phyloP scores from a whole-genome alignment of 768 basidiomycete genomes.

The Neoboletus brunneissimus region DNA sequence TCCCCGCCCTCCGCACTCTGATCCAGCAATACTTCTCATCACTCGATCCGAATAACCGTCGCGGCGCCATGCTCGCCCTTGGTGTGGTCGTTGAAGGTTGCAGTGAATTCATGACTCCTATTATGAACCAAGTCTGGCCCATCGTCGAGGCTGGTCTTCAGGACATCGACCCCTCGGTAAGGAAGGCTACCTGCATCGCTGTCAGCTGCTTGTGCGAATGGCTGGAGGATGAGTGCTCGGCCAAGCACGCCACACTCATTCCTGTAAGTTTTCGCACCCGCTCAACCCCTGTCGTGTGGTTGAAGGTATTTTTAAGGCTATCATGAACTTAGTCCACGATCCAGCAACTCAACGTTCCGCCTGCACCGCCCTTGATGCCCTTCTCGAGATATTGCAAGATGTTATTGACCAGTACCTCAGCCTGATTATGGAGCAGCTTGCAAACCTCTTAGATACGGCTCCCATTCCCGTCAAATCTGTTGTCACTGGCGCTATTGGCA shows the following conservation, averaged over 20 bases:
- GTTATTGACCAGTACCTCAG: slow-evolving; percentile 88
- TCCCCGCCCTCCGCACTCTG: slow-evolving; percentile 82
- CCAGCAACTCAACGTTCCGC: slow-evolving; percentile 84
- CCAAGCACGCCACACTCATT: slow-evolving; percentile 78
- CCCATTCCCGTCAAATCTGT: slow-evolving; percentile 88
- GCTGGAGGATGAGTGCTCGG: slow-evolving; percentile 89
- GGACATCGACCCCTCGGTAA: slow-evolving; percentile 79
- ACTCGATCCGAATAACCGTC: slow-evolving; percentile 72
- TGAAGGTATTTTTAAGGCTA: slow-evolving; percentile 48
- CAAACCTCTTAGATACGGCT: slow-evolving; percentile 80
- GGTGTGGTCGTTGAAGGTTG: slow-evolving; percentile 97
- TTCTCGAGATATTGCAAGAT: slow-evolving; percentile 91
- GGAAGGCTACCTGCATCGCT: slow-evolving; percentile 94
- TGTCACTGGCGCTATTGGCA: slow-evolving; percentile 96
- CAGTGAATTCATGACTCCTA: slow-evolving; percentile 94
- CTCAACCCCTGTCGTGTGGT: background rate
- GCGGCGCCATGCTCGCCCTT: slow-evolving; percentile 91
- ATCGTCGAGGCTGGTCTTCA: slow-evolving; percentile 84
- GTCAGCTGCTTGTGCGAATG: slow-evolving; percentile 97
- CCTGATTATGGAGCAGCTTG: slow-evolving; percentile 92
- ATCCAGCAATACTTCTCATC: slow-evolving; percentile 86
- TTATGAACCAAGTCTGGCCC: slow-evolving; percentile 92
- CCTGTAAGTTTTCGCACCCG: slow-evolving; percentile 53
- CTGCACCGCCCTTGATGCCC: slow-evolving; percentile 95
- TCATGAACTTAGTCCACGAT: slow-evolving; percentile 90